Percentiles rank a stretch among this genome's conserved stretches.
These are phyloP conservation scores for Taphrina confusa DNA, from an alignment of 1,139 yeast genomes.

Conservation along the genomic window DNA sequence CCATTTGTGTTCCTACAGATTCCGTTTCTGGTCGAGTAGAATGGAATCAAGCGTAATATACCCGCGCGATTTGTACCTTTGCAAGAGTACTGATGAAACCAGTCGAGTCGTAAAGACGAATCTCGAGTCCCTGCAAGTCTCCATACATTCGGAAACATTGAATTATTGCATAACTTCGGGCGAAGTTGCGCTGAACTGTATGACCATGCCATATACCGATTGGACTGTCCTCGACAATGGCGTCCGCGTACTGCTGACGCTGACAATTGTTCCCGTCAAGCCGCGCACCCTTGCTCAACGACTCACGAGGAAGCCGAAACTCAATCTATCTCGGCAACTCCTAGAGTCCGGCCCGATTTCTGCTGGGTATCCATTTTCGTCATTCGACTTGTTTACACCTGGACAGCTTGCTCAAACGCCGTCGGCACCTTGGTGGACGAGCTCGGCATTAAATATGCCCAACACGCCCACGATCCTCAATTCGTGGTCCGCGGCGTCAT, in stretches of 20 bases:
- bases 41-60: conserved; percentile 3
- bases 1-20: conserved; percentile 1
- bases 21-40: background rate
- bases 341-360: background rate
- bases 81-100: background rate
- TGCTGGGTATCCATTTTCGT: conserved; percentile 1
- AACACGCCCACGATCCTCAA: too few species aligned
- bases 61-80: background rate
- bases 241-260: background rate
- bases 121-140: background rate
- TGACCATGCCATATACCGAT: background rate
- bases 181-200: background rate
- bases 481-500: too few species aligned
- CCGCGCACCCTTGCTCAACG: background rate
- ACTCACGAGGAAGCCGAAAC: background rate
- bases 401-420: background rate
- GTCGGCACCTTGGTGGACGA: background rate
- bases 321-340: background rate
- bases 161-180: background rate
- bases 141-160: conserved; percentile 7
- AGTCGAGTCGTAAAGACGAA: conserved; percentile 5
- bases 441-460: background rate
- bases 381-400: background rate
- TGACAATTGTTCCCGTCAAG: background rate
- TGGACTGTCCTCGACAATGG: conserved; percentile 9